Conservation (phyloP, 768 basidiomycete species). For the Panaeolus cyanescens region DNA sequence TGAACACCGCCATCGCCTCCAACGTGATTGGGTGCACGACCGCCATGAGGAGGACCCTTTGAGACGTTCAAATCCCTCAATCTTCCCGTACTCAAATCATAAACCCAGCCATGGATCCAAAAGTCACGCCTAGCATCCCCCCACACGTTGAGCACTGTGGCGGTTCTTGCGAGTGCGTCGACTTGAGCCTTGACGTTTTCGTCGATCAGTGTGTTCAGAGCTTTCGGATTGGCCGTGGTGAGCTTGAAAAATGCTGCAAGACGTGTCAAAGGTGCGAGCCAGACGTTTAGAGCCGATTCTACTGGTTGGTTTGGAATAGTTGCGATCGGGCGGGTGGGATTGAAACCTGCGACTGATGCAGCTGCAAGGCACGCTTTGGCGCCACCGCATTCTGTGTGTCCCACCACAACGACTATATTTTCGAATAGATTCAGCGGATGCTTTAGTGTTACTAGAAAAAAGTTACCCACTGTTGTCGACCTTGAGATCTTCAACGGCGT, state of each 20-base stretch:
- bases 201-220: constrained; percentile 33
- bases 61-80: constrained; percentile 40
- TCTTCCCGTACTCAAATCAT: constrained; percentile 43
- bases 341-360: constrained; percentile 15
- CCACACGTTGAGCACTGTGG: constrained; percentile 34
- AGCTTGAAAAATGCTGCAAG: constrained; percentile 37
- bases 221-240: constrained; percentile 17
- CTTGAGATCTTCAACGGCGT: constrained; percentile 54
- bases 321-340: constrained; percentile 14
- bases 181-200: constrained; percentile 45
- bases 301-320: constrained; percentile 13
- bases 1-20: background rate
- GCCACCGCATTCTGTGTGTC: constrained; percentile 73
- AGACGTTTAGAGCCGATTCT: constrained; percentile 45
- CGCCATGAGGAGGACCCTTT: constrained; percentile 7
- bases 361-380: constrained; percentile 41
- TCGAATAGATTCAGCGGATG: constrained; percentile 11
- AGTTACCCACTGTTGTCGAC: constrained; percentile 56
- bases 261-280: constrained; percentile 55
- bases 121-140: constrained; percentile 20
- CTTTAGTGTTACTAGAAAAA: background rate
- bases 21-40: background rate
- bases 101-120: constrained; percentile 54
- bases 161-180: constrained; percentile 28
- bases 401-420: constrained; percentile 60